phyloP scores from a whole-genome alignment of 257 asterid genomes.

The Capsicum chinense region DNA sequence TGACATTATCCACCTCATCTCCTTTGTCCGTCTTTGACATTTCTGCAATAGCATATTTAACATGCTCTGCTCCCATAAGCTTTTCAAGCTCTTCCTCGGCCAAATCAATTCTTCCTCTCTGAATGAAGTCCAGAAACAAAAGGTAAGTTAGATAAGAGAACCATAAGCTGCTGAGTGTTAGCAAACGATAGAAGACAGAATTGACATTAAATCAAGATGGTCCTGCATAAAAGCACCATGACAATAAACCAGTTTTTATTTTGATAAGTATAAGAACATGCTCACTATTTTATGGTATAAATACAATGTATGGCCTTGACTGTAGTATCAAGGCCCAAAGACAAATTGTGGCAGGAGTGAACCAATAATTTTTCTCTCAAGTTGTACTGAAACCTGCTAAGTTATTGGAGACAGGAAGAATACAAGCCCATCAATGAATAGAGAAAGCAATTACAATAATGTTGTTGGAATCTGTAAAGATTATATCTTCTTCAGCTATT shows the following conservation, averaged over 20 bases:
- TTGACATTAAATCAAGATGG: background rate
- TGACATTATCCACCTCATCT: constrained; percentile 63
- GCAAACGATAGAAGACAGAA: background rate
- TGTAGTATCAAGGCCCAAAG: background rate
- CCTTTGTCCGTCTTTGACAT: constrained; percentile 70
- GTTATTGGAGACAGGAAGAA: background rate
- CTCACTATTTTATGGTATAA: background rate
- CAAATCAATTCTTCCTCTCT: constrained; percentile 80
- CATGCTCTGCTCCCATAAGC: constrained; percentile 84
- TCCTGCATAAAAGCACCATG: background rate
- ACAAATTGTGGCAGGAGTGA: background rate
- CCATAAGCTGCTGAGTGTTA: background rate
- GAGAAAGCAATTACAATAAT: constrained; percentile 20
- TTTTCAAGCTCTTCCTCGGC: constrained; percentile 79
- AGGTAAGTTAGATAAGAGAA: background rate
- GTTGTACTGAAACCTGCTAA: constrained; percentile 14
- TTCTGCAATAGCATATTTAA: constrained; percentile 73
- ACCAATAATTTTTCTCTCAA: constrained; percentile 19
- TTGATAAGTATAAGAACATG: background rate
- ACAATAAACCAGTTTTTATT: background rate
- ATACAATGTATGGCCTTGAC: background rate
- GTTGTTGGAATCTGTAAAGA: background rate
- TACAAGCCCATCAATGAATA: constrained; percentile 13
- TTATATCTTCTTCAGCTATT: background rate
- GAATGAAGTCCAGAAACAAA: constrained; percentile 34